A percentile compares a stretch with the other conserved stretches of the same genome.
Evolutionary conservation across 208 protist genomes (phyloP).

Genomic region (Leishmania amazonensis): DNA sequence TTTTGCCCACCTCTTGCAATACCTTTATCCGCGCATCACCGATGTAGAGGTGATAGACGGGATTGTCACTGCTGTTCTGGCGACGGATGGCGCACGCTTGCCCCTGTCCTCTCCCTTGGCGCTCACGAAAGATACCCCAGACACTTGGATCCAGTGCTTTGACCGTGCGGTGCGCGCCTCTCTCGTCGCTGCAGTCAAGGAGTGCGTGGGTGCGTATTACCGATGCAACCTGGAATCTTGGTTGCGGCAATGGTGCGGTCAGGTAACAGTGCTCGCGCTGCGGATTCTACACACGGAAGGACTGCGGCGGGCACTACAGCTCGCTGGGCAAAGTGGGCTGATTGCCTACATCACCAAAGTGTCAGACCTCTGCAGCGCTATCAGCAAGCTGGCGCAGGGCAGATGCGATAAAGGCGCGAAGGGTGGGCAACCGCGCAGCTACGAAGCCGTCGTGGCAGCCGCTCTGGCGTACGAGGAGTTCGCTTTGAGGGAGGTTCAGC

Average conservation of each 20-base stretch:
- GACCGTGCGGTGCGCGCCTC: conserved; percentile 57
- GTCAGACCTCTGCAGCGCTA: conserved; percentile 54
- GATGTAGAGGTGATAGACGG: conserved; percentile 45
- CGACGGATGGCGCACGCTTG: conserved; percentile 58
- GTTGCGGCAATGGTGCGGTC: conserved; percentile 72
- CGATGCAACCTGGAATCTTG: conserved; percentile 44
- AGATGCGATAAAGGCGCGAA: not conserved
- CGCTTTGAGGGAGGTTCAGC: conserved; percentile 50
- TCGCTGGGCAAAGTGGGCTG: conserved; percentile 56
- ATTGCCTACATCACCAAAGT: conserved; percentile 53
- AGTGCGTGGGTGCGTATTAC: conserved; percentile 40
- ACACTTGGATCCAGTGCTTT: conserved; percentile 75
- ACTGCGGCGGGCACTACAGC: conserved; percentile 56
- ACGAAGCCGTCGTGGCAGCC: conserved; percentile 30
- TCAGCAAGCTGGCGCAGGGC: conserved; percentile 42
- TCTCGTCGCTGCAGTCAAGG: conserved; percentile 51
- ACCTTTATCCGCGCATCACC: conserved; percentile 65
- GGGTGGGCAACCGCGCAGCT: not conserved
- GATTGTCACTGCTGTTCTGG: conserved; percentile 44
- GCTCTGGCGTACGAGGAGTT: conserved; percentile 65
- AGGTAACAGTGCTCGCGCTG: conserved; percentile 68
- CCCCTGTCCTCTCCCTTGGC: conserved; percentile 33
- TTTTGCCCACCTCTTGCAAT: conserved; percentile 57
- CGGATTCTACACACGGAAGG: conserved; percentile 71
- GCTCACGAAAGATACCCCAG: conserved; percentile 48